Base-by-base conservation (phyloP, 441 rosid species). In the Hura crepitans region DNA sequence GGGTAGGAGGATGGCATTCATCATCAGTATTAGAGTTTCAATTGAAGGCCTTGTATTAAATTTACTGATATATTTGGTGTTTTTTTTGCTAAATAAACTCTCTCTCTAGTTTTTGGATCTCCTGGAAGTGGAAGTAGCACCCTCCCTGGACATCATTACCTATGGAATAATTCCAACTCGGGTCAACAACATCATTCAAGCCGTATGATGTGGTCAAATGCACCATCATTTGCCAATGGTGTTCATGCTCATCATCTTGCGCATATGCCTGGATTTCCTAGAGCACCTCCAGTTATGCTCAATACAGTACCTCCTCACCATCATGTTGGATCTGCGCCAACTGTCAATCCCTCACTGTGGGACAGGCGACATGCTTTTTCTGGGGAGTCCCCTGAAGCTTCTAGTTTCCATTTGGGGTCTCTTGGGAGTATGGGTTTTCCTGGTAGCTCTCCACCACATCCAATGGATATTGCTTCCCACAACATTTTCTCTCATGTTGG, bases 271-370 rank as follows among this genome's bases (percentile, higher is more conserved):
- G 92, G 92, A 65, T 73, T 75, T 37, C 89, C 86, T 22, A 79
- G 82, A 72, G 75, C 81, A 55, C 82, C 86, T 72, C 70, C 88
- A n/a, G 85, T 74, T 37, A 75, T 81, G 83, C 75, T 82, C 62
- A 87, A 78, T 72, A 37, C 85, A 37, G 81, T 80, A 54, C 71
- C 79, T 71, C 74, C 81, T 78, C 66, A 76, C 59, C 89, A 82
- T 68, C 87, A 81, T 49, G 85, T 82, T 62, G 95, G 95, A 74
- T 89, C 96, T 33, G 96, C 91, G 50, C 92, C 96, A 39, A 69
- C 88, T 50, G 74, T 83, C 46, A 82, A 83, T 77, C 78, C 78
- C 59, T 81, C 88, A n/a, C 42, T 81, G 45, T 89, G 96, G 96
- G 91, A 89, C 54, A 76, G 82, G 75, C 83, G 77, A 50, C 87